phyloP scores from a whole-genome alignment of 495 filamentous ascomycete genomes.

The Penicillium coprophilum region DNA sequence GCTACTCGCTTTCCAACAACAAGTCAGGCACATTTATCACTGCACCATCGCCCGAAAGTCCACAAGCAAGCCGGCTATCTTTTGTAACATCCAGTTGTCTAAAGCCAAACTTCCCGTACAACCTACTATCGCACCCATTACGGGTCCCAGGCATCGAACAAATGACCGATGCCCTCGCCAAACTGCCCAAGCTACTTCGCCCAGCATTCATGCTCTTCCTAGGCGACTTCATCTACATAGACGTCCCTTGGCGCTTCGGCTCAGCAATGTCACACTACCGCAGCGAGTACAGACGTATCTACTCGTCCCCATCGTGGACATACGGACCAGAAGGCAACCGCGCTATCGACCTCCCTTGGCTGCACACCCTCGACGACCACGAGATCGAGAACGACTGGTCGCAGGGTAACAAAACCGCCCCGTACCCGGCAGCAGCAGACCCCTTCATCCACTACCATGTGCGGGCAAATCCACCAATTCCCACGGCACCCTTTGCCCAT shows the following conservation, averaged over 20 bases:
- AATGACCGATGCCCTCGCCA: conserved; percentile 55
- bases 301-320: conserved; percentile 88
- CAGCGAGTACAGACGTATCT: conserved; percentile 87
- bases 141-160: conserved; percentile 74
- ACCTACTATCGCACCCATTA: conserved; percentile 74
- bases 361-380: conserved; percentile 94
- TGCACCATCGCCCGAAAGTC: conserved; percentile 62
- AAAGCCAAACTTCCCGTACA: conserved; percentile 87
- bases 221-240: conserved; percentile 98
- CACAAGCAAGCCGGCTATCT: conserved; percentile 66
- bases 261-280: conserved; percentile 72
- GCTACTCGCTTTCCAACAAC: conserved; percentile 80
- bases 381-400: conserved; percentile 94
- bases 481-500: conserved; percentile 38
- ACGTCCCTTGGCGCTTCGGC: conserved; percentile 80
- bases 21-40: conserved; percentile 76
- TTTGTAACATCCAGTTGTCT: conserved; percentile 92
- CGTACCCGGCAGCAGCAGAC: conserved; percentile 75
- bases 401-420: conserved; percentile 63
- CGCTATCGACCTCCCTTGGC: conserved; percentile 75
- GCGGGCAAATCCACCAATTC: conserved; percentile 72
- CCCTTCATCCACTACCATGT: conserved; percentile 86
- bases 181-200: conserved; percentile 58
- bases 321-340: conserved; percentile 42
- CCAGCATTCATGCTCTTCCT: conserved; percentile 94